These are phyloP conservation scores for Talaromyces islandicus DNA, from an alignment of 2,329 filamentous ascomycete genomes.

Conservation along the genomic window DNA sequence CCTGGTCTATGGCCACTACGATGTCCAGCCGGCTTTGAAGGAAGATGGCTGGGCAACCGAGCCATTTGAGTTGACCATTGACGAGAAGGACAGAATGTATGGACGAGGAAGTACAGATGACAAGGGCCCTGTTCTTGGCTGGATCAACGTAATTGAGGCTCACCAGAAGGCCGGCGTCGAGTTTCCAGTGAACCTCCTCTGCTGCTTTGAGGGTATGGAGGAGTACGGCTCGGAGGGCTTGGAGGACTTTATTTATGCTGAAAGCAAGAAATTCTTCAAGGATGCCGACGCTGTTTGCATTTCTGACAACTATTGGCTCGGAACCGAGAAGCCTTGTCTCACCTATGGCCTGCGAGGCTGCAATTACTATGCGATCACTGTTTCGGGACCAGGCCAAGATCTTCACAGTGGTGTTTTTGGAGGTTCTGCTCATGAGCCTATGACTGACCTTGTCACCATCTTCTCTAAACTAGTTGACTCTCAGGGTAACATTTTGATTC, in stretches of 20 bases:
- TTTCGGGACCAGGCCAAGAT: conserved; percentile 87
- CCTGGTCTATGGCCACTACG: conserved; percentile 96
- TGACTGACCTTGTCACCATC: conserved; percentile 87
- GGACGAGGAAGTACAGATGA: conserved; percentile 94
- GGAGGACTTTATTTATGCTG: conserved; percentile 85
- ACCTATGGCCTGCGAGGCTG: conserved; percentile 95
- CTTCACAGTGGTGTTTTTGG: conserved; percentile 96
- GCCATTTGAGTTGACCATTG: conserved; percentile 81
- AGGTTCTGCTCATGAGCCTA: conserved; percentile 92
- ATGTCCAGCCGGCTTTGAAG: conserved; percentile 90
- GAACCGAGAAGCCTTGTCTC: conserved; percentile 95
- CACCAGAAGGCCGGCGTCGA: conserved; percentile 93
- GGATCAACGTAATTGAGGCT: conserved; percentile 96
- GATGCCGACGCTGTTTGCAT: conserved; percentile 96
- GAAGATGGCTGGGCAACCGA: conserved; percentile 95
- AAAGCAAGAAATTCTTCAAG: conserved; percentile 91
- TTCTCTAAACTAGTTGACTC: conserved; percentile 81
- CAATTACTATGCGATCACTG: conserved; percentile 93
- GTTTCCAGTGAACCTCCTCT: conserved; percentile 94
- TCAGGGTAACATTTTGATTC: conserved; percentile 85
- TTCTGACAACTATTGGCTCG: conserved; percentile 99
- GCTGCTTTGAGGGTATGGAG: conserved; percentile 99
- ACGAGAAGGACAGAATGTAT: conserved; percentile 91
- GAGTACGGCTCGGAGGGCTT: conserved; percentile 96
- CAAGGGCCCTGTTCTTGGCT: conserved; percentile 94